These are phyloP conservation scores for Cicer bijugum DNA, from an alignment of 306 rosid species.

Conservation along the genomic window DNA sequence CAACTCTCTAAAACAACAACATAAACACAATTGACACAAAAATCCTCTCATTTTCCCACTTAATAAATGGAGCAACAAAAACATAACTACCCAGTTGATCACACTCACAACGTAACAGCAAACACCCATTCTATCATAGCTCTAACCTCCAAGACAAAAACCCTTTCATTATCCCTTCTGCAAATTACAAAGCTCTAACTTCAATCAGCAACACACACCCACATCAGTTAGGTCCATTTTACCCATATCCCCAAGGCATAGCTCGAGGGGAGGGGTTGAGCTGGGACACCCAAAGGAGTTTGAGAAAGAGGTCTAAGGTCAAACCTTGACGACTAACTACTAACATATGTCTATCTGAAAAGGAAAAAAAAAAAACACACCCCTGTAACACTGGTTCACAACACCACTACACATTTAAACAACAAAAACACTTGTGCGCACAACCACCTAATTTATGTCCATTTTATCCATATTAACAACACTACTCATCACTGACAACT, in stretches of 20 bases:
- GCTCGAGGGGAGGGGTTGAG: too few relatives aligned
- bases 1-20: slow-evolving; percentile 25
- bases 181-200: slow-evolving; percentile 12
- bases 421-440: not conserved
- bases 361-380: not conserved
- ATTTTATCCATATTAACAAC: not conserved
- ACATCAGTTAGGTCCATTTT: too few relatives aligned
- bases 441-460: not conserved
- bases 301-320: too few relatives aligned
- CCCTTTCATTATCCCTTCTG: not conserved
- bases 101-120: not conserved
- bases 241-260: too few relatives aligned
- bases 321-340: too few relatives aligned
- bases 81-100: not conserved
- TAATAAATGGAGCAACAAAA: not conserved
- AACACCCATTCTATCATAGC: not conserved
- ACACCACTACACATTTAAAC: not conserved
- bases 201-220: slow-evolving; percentile 5
- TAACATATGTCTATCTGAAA: too few relatives aligned
- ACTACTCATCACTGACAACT: not conserved
- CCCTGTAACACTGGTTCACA: not conserved
- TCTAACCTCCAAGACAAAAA: not conserved
- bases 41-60: not conserved
- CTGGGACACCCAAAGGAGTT: too few relatives aligned
- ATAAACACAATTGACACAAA: slow-evolving; percentile 1